phyloP scores from a whole-genome alignment of 202 grass and related monocot genomes.

The Sporobolus alterniflorus region DNA sequence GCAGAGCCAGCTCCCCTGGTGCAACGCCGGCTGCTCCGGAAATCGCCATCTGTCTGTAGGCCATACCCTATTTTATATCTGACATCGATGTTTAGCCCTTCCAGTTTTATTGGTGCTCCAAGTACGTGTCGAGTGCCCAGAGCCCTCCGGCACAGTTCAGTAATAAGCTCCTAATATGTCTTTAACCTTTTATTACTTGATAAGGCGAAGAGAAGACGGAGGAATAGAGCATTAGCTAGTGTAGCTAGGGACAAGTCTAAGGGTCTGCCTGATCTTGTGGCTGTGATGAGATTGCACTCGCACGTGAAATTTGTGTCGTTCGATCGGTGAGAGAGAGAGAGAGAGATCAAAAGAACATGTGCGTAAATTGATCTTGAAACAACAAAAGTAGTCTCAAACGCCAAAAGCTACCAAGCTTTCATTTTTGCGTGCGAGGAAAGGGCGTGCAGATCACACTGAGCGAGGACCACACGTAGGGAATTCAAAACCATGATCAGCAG shows the following conservation, averaged over 20 bases:
- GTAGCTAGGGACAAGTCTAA: too few species aligned
- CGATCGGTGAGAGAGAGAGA: neutral
- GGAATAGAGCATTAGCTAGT: too few species aligned
- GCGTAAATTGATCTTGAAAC: slow-evolving; percentile 8
- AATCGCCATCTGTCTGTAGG: slow-evolving; percentile 8
- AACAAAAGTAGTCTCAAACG: neutral
- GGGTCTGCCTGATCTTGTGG: too few species aligned
- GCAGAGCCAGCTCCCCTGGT: neutral
- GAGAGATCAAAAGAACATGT: slow-evolving; percentile 10
- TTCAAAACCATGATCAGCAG: neutral
- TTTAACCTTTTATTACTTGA: neutral
- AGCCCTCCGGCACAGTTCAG: neutral
- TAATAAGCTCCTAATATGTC: neutral
- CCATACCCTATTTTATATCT: neutral
- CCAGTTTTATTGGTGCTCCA: neutral
- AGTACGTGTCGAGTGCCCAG: slow-evolving; percentile 15
- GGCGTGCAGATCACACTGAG: slow-evolving; percentile 39
- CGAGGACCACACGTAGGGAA: slow-evolving; percentile 29
- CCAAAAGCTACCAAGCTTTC: slow-evolving; percentile 16
- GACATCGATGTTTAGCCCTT: neutral
- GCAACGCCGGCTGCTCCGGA: slow-evolving; percentile 15
- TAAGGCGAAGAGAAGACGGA: too few species aligned
- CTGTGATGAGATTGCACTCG: neutral
- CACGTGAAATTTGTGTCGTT: slow-evolving; percentile 6
- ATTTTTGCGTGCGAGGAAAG: slow-evolving; percentile 48